Percentiles rank a stretch among this genome's conserved stretches.
These are phyloP conservation scores for Boletus rufocinnamomeus DNA, from an alignment of 768 basidiomycete species.

Conservation along the genomic window DNA sequence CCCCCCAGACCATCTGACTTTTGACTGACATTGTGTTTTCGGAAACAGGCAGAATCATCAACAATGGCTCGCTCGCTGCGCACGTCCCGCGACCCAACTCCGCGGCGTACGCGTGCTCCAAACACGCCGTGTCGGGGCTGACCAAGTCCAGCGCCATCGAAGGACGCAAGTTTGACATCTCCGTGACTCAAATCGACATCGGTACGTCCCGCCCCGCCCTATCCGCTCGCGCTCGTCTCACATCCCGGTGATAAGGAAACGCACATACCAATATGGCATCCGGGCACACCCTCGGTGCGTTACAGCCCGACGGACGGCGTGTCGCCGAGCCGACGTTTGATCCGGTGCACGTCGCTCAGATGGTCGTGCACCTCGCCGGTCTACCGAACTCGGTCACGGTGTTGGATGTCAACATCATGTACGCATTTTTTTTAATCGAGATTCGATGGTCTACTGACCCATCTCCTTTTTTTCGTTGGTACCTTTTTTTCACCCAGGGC, in stretches of 20 bases:
- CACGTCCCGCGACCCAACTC: constrained; percentile 67
- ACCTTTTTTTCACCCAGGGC: constrained; percentile 36
- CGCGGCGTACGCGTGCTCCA: constrained; percentile 71
- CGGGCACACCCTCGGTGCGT: constrained; percentile 47
- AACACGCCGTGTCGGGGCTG: constrained; percentile 77
- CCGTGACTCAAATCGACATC: constrained; percentile 82
- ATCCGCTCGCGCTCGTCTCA: not conserved
- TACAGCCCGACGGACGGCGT: constrained; percentile 68
- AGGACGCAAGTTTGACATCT: constrained; percentile 70
- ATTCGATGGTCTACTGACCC: not conserved
- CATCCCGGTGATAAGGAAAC: constrained; percentile 37
- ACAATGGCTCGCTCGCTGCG: constrained; percentile 81
- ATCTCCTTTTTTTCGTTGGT: not conserved
- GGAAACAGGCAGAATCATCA: constrained; percentile 68
- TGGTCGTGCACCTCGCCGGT: constrained; percentile 69
- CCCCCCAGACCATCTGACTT: not conserved
- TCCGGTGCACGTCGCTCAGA: constrained; percentile 67
- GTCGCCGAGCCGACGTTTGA: constrained; percentile 67
- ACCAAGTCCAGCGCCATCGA: constrained; percentile 79
- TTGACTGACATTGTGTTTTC: not conserved
- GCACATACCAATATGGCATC: constrained; percentile 64
- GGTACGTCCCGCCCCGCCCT: constrained; percentile 41
- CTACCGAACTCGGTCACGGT: constrained; percentile 71
- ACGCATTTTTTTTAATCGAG: constrained; percentile 26
- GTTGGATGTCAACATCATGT: constrained; percentile 76